Evolutionary conservation across 1,284 basidiomycete genomes (phyloP).

Genomic region (Pyrrhoderma lamaoense): DNA sequence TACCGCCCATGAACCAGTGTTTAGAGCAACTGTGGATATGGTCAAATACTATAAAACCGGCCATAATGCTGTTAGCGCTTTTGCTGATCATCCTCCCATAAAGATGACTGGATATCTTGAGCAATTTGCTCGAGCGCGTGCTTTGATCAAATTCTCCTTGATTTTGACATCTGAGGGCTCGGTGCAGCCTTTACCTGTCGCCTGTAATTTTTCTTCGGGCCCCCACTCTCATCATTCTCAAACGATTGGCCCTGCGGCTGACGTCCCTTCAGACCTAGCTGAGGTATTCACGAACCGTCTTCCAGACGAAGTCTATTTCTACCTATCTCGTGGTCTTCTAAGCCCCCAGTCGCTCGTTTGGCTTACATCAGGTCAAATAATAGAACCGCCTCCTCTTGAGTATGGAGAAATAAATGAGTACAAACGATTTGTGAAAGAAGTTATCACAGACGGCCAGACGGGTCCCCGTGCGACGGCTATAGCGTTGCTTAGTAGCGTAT

Average conservation of each 20-base stretch:
- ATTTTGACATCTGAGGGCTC: slow-evolving; percentile 87
- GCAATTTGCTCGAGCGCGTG: slow-evolving; percentile 82
- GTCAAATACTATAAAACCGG: slow-evolving; percentile 87
- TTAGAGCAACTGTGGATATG: slow-evolving; percentile 83
- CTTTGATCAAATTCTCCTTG: slow-evolving; percentile 90
- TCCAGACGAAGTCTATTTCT: slow-evolving; percentile 95
- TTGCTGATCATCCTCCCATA: slow-evolving; percentile 71
- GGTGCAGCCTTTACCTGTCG: slow-evolving; percentile 84
- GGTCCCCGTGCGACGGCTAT: slow-evolving; percentile 89
- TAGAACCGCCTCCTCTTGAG: slow-evolving; percentile 87
- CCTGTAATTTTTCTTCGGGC: slow-evolving; percentile 31
- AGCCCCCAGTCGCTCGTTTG: slow-evolving; percentile 85
- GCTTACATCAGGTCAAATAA: slow-evolving; percentile 79
- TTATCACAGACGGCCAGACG: slow-evolving; percentile 87
- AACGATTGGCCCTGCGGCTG: slow-evolving; percentile 70
- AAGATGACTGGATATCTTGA: slow-evolving; percentile 76
- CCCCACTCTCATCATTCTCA: slow-evolving; percentile 50
- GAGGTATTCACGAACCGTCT: slow-evolving; percentile 94
- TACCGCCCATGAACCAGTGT: slow-evolving; percentile 66
- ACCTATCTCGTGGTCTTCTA: slow-evolving; percentile 88
- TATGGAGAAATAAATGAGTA: slow-evolving; percentile 95
- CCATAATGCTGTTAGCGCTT: slow-evolving; percentile 70
- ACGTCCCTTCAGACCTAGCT: slow-evolving; percentile 87
- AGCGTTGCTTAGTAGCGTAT: slow-evolving; percentile 73
- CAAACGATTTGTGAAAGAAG: slow-evolving; percentile 89